A percentile compares a stretch with the other conserved stretches of the same genome.
Conservation (phyloP, 495 filamentous ascomycete genomes). For the Tuber aestivum region DNA sequence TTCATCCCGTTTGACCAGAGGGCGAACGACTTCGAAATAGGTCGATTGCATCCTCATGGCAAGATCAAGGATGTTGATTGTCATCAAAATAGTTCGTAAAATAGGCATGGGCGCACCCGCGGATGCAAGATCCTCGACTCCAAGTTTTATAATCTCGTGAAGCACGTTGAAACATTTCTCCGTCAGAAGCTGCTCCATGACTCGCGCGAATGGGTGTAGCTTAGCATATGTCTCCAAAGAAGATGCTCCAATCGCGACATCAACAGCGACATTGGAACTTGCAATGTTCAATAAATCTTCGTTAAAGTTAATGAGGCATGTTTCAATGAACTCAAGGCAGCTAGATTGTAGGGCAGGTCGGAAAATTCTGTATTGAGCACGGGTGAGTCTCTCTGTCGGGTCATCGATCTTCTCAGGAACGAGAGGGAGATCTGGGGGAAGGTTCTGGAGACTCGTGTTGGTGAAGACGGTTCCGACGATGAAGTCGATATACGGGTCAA, state of each 20-base stretch:
- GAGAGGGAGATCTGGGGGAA: slow-evolving; percentile 33
- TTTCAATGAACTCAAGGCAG: slow-evolving; percentile 70
- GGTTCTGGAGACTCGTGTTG: slow-evolving; percentile 38
- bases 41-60: slow-evolving; percentile 83
- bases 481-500: slow-evolving; percentile 90
- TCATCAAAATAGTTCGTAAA: slow-evolving; percentile 64
- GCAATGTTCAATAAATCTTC: slow-evolving; percentile 83
- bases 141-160: slow-evolving; percentile 68
- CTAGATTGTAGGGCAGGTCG: slow-evolving; percentile 55
- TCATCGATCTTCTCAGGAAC: slow-evolving; percentile 32
- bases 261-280: slow-evolving; percentile 63
- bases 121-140: slow-evolving; percentile 55
- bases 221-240: slow-evolving; percentile 69
- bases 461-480: slow-evolving; percentile 53
- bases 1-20: slow-evolving; percentile 58
- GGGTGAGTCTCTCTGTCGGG: slow-evolving; percentile 36
- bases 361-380: slow-evolving; percentile 38
- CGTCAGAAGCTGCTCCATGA: slow-evolving; percentile 97
- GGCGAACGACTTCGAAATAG: slow-evolving; percentile 78
- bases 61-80: slow-evolving; percentile 71
- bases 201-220: slow-evolving; percentile 82
- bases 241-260: slow-evolving; percentile 62
- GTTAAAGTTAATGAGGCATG: slow-evolving; percentile 77
- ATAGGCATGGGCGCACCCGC: slow-evolving; percentile 57
- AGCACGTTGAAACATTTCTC: slow-evolving; percentile 75